Evolutionary conservation across 2,329 filamentous ascomycete genomes (phyloP).

Genomic region (Cadophora luteo-olivacea): DNA sequence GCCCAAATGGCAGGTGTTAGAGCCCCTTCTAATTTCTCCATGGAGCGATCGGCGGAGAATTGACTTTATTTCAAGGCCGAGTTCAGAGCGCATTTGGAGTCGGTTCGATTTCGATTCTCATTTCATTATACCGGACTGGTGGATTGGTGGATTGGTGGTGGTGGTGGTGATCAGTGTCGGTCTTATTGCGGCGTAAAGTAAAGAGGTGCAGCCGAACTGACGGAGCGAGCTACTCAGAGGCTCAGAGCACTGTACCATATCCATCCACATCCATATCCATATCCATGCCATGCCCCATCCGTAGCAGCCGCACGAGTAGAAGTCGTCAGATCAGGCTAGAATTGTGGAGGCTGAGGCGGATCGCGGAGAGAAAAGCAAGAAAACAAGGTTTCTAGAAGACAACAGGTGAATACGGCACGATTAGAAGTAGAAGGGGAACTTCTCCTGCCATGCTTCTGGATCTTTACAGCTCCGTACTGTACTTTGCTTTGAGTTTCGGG

Average conservation of each 20-base stretch:
- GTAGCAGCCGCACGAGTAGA: conserved; percentile 9
- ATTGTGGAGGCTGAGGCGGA: not conserved
- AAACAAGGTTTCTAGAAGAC: not conserved
- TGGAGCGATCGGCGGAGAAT: conserved; percentile 5
- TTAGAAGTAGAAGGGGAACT: not conserved
- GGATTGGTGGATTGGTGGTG: not conserved
- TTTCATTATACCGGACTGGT: not conserved
- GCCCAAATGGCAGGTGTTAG: not conserved
- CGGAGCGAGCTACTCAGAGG: not conserved
- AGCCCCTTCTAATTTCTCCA: conserved; percentile 3
- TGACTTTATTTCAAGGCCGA: conserved; percentile 5
- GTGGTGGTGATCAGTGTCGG: conserved; percentile 12
- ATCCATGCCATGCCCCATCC: not conserved
- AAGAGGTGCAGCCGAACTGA: conserved; percentile 7
- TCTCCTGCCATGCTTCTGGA: not conserved
- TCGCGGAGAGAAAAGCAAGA: not conserved
- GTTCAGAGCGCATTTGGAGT: not conserved
- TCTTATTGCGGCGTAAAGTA: conserved; percentile 10
- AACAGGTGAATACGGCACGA: not conserved
- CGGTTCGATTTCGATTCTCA: not conserved
- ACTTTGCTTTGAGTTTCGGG: conserved; percentile 1
- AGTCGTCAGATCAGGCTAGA: not conserved
- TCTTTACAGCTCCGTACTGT: not conserved
- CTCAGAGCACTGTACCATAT: too few relatives aligned
- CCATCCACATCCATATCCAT: too few relatives aligned